Conservation (phyloP, 2,329 filamentous ascomycete species). For the Fusarium tuaranense region DNA sequence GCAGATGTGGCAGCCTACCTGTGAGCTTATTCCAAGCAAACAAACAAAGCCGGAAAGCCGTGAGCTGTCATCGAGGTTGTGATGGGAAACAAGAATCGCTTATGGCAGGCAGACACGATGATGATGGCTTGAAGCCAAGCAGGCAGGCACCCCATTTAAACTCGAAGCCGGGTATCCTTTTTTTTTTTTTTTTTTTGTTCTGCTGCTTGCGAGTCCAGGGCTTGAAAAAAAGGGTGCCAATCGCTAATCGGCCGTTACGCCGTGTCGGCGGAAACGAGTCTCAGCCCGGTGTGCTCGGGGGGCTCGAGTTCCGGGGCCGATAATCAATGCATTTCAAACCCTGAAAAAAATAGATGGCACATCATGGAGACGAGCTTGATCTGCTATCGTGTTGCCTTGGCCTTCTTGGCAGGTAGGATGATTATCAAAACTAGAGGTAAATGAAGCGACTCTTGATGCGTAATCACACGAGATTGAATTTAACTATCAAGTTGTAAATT, state of each 20-base stretch:
- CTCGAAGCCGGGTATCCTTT: background rate
- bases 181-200: background rate
- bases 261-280: conserved; percentile 17
- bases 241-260: background rate
- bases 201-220: background rate
- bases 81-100: conserved; percentile 24
- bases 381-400: background rate
- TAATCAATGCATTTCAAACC: background rate
- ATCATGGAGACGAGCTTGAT: background rate
- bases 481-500: background rate
- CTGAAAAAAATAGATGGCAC: background rate
- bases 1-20: background rate
- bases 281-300: conserved; percentile 4
- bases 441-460: background rate
- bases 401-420: background rate
- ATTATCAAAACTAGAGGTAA: too few species aligned
- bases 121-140: background rate
- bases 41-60: background rate
- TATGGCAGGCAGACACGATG: background rate
- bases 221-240: background rate
- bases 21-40: conserved; percentile 6
- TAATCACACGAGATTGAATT: background rate
- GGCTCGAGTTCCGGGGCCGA: background rate
- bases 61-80: conserved; percentile 23
- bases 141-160: background rate